Evolutionary conservation across 208 protist genomes (phyloP).

Genomic region (Trypanosoma vivax): DNA sequence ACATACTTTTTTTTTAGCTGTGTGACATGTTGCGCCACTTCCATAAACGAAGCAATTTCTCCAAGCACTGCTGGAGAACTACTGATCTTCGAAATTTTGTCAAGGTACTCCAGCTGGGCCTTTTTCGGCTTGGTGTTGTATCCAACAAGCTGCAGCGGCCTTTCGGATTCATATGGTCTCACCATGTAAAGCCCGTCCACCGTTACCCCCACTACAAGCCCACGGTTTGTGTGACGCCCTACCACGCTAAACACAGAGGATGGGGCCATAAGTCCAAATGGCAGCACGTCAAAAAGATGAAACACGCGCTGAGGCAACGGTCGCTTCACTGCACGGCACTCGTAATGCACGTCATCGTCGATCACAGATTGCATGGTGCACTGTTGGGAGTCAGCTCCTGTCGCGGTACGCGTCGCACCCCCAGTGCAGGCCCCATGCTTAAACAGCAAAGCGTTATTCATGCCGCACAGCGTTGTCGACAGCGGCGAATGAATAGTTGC

Average conservation of each 20-base stretch:
- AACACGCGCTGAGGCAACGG: constrained; percentile 37
- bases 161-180: constrained; percentile 23
- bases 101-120: neutral
- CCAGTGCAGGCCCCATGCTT: too few relatives aligned
- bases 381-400: too few relatives aligned
- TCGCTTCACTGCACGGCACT: constrained; percentile 26
- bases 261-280: constrained; percentile 40
- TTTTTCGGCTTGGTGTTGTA: constrained; percentile 1
- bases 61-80: neutral
- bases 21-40: neutral
- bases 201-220: constrained; percentile 35
- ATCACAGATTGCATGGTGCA: constrained; percentile 2
- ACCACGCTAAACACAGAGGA: constrained; percentile 41
- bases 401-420: too few relatives aligned
- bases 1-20: neutral
- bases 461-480: too few relatives aligned
- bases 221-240: constrained; percentile 53
- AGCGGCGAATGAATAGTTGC: too few relatives aligned
- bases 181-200: constrained; percentile 31
- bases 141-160: constrained; percentile 16
- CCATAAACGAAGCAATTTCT: neutral
- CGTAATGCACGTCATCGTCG: constrained; percentile 31
- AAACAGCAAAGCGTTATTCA: too few relatives aligned
- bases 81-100: neutral
- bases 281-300: constrained; percentile 52